phyloP scores from a whole-genome alignment of 2,329 filamentous ascomycete genomes.

The Ramularia collo-cygni region DNA sequence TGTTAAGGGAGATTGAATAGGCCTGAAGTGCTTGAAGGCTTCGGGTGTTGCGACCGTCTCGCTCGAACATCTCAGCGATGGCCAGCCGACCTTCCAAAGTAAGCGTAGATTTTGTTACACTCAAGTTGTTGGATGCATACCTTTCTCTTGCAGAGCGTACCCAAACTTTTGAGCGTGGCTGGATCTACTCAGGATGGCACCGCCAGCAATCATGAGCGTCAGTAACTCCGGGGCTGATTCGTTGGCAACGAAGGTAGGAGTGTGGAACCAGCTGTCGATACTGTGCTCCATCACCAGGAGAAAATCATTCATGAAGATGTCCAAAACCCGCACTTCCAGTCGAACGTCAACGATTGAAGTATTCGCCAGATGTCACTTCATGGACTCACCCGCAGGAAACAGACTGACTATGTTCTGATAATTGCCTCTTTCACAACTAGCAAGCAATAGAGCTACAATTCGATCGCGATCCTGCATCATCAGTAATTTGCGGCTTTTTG shows the following conservation, averaged over 20 bases:
- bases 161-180: constrained; percentile 17
- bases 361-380: background rate
- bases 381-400: constrained; percentile 9
- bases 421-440: constrained; percentile 14
- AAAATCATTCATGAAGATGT: constrained; percentile 16
- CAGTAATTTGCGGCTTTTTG: too few species aligned
- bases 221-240: constrained; percentile 13
- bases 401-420: constrained; percentile 16
- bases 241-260: constrained; percentile 11
- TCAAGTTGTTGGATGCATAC: too few species aligned
- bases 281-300: constrained; percentile 17
- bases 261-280: constrained; percentile 18
- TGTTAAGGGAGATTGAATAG: constrained; percentile 12
- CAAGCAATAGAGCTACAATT: constrained; percentile 15
- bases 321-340: constrained; percentile 8
- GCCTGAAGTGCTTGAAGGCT: constrained; percentile 14
- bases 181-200: constrained; percentile 15
- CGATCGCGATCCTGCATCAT: constrained; percentile 13
- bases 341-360: background rate
- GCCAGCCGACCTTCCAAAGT: too few species aligned
- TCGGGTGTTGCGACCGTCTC: constrained; percentile 14
- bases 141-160: constrained; percentile 17
- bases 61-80: constrained; percentile 7
- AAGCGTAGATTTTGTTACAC: too few species aligned
- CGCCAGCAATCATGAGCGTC: constrained; percentile 14